Percentiles rank a stretch among this genome's conserved stretches.
phyloP scores from a whole-genome alignment of 1,284 basidiomycete species.

The Ceratobasidium sp. region DNA sequence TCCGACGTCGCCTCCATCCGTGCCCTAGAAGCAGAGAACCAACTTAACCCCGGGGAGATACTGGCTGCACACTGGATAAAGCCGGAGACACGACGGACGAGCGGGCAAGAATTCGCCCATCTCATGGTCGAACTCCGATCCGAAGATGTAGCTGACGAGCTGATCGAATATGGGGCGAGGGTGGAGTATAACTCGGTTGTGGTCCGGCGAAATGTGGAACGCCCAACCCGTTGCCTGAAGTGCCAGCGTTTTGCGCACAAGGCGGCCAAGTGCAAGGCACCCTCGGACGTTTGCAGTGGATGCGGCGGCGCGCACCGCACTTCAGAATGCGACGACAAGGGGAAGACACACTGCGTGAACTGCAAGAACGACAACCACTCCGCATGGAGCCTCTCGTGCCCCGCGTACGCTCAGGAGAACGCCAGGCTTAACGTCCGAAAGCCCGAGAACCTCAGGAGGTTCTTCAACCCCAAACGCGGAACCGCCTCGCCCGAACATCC shows the following conservation, averaged over 20 bases:
- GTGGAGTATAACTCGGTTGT: neutral
- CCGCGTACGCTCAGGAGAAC: neutral
- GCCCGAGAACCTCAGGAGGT: neutral
- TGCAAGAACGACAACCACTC: neutral
- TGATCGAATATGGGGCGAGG: neutral
- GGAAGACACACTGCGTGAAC: neutral
- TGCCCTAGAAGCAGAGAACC: constrained; percentile 7
- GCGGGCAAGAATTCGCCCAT: neutral
- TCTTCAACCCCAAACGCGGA: neutral
- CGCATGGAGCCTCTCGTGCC: neutral
- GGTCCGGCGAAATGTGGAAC: neutral
- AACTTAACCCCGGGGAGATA: neutral
- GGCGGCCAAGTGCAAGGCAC: neutral
- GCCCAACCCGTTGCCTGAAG: constrained; percentile 7
- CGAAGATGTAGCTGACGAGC: neutral
- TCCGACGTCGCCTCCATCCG: neutral
- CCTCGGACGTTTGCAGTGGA: neutral
- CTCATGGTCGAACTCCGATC: neutral
- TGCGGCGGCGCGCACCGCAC: neutral
- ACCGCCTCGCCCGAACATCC: neutral
- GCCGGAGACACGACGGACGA: neutral
- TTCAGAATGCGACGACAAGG: neutral
- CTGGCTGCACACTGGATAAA: neutral
- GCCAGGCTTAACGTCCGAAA: neutral
- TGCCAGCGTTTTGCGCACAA: constrained; percentile 10